Evolutionary conservation across 2,329 filamentous ascomycete species (phyloP).

Genomic region (Phyllosticta citrichinensis): DNA sequence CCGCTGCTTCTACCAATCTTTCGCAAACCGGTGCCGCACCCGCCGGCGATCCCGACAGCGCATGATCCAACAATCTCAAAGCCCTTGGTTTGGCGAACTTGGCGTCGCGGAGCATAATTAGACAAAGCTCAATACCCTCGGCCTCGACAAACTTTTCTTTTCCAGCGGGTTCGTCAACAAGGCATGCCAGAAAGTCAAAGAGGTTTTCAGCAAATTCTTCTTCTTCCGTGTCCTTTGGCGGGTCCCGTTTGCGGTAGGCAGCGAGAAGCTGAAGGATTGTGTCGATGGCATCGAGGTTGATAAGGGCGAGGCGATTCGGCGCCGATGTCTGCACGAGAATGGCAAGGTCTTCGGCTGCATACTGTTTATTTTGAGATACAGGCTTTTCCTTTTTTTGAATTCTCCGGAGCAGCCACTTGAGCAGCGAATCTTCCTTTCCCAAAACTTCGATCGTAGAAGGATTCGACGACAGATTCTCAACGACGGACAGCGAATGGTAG

Average conservation of each 20-base stretch:
- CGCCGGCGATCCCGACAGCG: slow-evolving; percentile 31
- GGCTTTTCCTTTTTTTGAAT: slow-evolving; percentile 58
- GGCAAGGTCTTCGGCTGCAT: slow-evolving; percentile 81
- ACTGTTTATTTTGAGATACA: slow-evolving; percentile 87
- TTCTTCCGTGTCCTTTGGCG: slow-evolving; percentile 74
- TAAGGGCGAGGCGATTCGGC: slow-evolving; percentile 54
- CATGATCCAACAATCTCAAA: slow-evolving; percentile 76
- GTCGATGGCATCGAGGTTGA: slow-evolving; percentile 61
- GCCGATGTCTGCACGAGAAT: slow-evolving; percentile 72
- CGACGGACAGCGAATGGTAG: slow-evolving; percentile 68
- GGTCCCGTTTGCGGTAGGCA: slow-evolving; percentile 76
- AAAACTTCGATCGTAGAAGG: slow-evolving; percentile 59
- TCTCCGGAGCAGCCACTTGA: slow-evolving; percentile 69
- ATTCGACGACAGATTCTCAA: slow-evolving; percentile 78
- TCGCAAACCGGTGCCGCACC: slow-evolving; percentile 51
- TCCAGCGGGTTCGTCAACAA: slow-evolving; percentile 64
- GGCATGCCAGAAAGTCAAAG: slow-evolving; percentile 75
- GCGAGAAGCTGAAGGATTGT: slow-evolving; percentile 72
- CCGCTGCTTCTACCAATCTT: slow-evolving; percentile 69
- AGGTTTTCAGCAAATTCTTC: slow-evolving; percentile 93
- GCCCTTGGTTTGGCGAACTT: slow-evolving; percentile 73
- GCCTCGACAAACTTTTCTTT: slow-evolving; percentile 78
- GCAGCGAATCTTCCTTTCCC: slow-evolving; percentile 54
- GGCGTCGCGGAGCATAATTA: slow-evolving; percentile 86
- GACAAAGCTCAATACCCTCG: slow-evolving; percentile 81